phyloP scores from a whole-genome alignment of 495 filamentous ascomycete species.

The Trichoderma gamsii region DNA sequence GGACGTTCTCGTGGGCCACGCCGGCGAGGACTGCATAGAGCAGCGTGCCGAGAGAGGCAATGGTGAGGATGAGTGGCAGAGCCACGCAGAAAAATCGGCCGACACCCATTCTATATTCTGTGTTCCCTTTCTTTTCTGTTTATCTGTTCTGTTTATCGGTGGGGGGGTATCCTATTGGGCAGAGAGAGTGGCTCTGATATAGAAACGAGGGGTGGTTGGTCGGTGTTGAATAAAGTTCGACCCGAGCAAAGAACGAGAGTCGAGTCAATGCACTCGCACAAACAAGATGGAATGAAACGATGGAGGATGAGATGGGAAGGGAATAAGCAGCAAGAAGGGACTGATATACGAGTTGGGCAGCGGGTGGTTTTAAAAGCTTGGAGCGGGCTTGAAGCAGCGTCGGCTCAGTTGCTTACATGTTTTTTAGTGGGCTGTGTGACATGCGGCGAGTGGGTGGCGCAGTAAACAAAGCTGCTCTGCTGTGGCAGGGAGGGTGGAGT shows the following conservation, averaged over 20 bases:
- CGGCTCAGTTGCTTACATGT: not conserved
- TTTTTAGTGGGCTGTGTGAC: not conserved
- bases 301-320: not conserved
- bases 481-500: not conserved
- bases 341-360: not conserved
- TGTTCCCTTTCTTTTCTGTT: constrained; percentile 25
- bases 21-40: constrained; percentile 68
- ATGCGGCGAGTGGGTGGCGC: constrained; percentile 12
- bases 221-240: not conserved
- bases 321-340: not conserved
- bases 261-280: not conserved
- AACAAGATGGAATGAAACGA: constrained; percentile 1
- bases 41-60: constrained; percentile 65
- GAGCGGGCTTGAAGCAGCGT: not conserved
- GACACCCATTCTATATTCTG: constrained; percentile 48
- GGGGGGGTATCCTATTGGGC: constrained; percentile 3
- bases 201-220: not conserved
- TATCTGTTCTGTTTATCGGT: not conserved
- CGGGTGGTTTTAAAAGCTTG: constrained; percentile 10
- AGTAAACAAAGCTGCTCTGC: not conserved
- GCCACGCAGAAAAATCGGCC: constrained; percentile 77
- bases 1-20: constrained; percentile 60
- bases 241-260: not conserved
- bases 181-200: constrained; percentile 11
- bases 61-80: constrained; percentile 68